A percentile compares a stretch with the other conserved stretches of the same genome.
Conservation (phyloP, 2,329 filamentous ascomycete species). For the Stachybotrys chartarum region DNA sequence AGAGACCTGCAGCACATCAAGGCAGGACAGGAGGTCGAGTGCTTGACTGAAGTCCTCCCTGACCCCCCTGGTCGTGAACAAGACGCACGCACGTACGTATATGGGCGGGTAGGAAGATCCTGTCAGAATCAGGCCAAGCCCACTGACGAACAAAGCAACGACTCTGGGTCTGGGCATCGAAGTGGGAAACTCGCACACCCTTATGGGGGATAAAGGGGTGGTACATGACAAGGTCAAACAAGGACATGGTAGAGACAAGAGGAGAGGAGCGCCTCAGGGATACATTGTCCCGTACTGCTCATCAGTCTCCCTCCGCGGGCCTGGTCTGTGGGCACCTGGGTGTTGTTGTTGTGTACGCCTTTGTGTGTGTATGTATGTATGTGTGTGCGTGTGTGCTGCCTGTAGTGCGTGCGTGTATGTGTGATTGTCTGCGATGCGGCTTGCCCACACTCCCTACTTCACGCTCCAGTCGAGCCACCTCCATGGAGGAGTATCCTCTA, state of each 20-base stretch:
- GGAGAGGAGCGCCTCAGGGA: background rate
- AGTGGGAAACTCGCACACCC: background rate
- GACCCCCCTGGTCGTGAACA: background rate
- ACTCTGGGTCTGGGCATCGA: background rate
- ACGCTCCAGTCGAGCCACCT: background rate
- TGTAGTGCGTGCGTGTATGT: conserved; percentile 13
- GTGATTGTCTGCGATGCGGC: background rate
- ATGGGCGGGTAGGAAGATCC: background rate
- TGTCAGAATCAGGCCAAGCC: background rate
- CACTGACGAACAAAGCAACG: background rate
- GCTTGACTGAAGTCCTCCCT: background rate
- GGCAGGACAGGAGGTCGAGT: background rate
- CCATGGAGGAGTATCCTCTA: background rate
- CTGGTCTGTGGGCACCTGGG: background rate
- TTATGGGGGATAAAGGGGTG: background rate
- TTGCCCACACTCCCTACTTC: background rate
- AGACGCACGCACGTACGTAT: background rate
- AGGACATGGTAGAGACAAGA: background rate
- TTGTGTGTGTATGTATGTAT: background rate
- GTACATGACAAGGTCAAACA: background rate
- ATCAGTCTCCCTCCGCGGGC: background rate
- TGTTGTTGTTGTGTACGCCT: background rate
- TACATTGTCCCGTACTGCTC: background rate
- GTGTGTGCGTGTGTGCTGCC: background rate
- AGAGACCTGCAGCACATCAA: background rate